These are phyloP conservation scores for Lactarius evosmus DNA, from an alignment of 768 basidiomycete species.

Conservation along the genomic window DNA sequence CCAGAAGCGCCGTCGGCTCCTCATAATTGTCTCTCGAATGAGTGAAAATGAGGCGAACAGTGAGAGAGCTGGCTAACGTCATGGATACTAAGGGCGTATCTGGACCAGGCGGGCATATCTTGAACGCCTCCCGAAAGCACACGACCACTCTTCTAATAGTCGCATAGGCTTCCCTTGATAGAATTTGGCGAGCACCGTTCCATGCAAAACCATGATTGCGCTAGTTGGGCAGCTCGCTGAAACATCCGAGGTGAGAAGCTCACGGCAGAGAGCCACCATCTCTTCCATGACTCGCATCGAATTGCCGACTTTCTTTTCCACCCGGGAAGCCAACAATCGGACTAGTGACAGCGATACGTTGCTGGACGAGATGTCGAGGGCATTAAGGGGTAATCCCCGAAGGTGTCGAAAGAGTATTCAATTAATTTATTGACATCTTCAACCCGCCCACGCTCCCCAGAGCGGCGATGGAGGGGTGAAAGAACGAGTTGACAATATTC, in stretches of 20 bases:
- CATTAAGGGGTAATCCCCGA: no score
- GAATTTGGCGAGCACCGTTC: neutral
- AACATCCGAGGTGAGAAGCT: neutral
- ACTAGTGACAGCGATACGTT: neutral
- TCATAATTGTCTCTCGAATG: neutral
- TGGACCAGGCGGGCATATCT: neutral
- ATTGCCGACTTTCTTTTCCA: neutral
- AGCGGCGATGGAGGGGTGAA: no score
- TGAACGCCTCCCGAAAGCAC: neutral
- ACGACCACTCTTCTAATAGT: neutral
- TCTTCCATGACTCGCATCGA: neutral
- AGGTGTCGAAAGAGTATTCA: no score
- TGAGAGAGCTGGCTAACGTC: neutral
- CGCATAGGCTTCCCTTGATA: neutral
- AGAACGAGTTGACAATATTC: no score
- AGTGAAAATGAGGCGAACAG: neutral
- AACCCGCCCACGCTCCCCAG: no score
- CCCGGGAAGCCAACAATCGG: neutral
- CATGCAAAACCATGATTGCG: neutral
- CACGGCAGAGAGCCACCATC: neutral
- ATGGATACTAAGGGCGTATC: neutral
- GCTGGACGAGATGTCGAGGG: no score
- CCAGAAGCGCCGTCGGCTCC: neutral
- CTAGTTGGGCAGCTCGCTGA: neutral
- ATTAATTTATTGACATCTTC: no score